Conservation (phyloP, 2,329 filamentous ascomycete genomes). For the Penicillium brevicompactum region DNA sequence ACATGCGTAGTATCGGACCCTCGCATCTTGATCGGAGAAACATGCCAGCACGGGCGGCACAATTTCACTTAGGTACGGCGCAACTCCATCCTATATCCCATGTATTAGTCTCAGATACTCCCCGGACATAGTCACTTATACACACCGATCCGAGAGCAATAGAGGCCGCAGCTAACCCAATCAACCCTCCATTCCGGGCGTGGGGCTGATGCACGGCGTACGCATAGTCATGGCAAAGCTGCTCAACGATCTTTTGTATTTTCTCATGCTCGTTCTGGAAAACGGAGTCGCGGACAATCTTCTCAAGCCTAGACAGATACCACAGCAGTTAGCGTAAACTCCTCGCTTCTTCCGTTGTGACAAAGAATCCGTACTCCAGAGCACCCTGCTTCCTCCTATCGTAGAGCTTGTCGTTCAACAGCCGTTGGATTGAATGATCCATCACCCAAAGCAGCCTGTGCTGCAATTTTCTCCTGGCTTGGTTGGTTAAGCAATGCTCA, state of each 20-base stretch:
- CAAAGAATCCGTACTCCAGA: slow-evolving; percentile 68
- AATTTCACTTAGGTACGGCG: slow-evolving; percentile 87
- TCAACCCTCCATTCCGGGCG: slow-evolving; percentile 92
- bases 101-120: slow-evolving; percentile 7
- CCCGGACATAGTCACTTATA: slow-evolving; percentile 23
- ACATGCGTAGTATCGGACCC: slow-evolving; percentile 96
- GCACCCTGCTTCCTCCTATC: slow-evolving; percentile 97
- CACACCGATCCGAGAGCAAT: slow-evolving; percentile 90
- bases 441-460: slow-evolving; percentile 52
- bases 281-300: slow-evolving; percentile 82
- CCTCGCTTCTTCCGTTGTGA: not conserved
- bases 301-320: slow-evolving; percentile 69
- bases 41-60: slow-evolving; percentile 95
- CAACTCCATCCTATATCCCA: slow-evolving; percentile 69
- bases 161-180: slow-evolving; percentile 90
- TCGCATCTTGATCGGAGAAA: slow-evolving; percentile 96
- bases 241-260: slow-evolving; percentile 86
- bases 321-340: not conserved
- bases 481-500: slow-evolving; percentile 7
- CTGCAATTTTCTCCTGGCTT: slow-evolving; percentile 2
- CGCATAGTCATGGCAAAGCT: slow-evolving; percentile 96
- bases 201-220: slow-evolving; percentile 97
- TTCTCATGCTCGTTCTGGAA: slow-evolving; percentile 74
- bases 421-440: slow-evolving; percentile 86
- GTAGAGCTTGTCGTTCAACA: slow-evolving; percentile 97